Base-by-base conservation (phyloP, 345 rosid species). In the Eucalyptus polybractea region DNA sequence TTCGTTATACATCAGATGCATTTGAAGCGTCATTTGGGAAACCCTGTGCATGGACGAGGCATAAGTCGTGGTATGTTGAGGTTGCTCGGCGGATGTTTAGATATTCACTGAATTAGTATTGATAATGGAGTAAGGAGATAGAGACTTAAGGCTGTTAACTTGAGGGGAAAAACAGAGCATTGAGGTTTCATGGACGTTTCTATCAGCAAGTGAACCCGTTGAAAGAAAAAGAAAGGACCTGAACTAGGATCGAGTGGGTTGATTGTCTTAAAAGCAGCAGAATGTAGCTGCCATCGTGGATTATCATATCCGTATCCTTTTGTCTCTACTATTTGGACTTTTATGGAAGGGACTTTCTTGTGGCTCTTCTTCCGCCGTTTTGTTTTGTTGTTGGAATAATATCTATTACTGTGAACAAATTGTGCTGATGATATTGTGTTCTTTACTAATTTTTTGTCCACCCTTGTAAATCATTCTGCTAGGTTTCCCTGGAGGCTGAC, bases 401-500 rank as follows among this genome's bases (percentile, higher is more conserved):
- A 10, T 76, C 83, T 37, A 37, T 19, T 76, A 10, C 27, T 4
- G 8, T 76, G 45, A 76, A 76, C 47, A 37, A 76, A 37, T 37
- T 8, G 14, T 76, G 47, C 15, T 19, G 83, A 21, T 76, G 65
- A 15, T 86, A 86, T 53, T 22, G 60, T 37, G 69, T 72, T 44
- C 40, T 76, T 53, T 76, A 27, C 49, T 81, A 22, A 81, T 65
- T 65, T 87, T 87, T 50, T 62, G 42, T 80, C 89, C 81, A 50
- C 86, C 50, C 47, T 86, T 91, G 12, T 62, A 76, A 89, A 90
- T 50, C 49, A 54, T 89, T 93, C 88, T 86, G 50, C 86, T 90
- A 98, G 99, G 99, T 98, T 33, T 98, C 99, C 87, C 91, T 98
- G 87, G 99, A 98, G 90, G 99, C 99, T 80, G 93, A 93, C 17